Conservation (phyloP, 2,329 filamentous ascomycete genomes). For the Coleophoma cylindrospora region DNA sequence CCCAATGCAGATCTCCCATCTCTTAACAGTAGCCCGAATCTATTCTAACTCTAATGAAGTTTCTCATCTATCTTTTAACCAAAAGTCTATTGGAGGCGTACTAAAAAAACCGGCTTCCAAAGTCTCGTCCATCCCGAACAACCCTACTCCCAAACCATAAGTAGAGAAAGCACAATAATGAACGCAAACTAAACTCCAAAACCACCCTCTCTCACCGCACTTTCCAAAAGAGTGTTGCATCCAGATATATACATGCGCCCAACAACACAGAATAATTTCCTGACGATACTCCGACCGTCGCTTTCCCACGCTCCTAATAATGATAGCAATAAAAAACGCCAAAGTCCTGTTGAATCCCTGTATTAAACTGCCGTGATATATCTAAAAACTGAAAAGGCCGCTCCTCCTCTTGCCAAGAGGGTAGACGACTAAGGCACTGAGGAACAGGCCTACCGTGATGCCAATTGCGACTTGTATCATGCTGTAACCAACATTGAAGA, state of each 20-base stretch:
- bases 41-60: no score
- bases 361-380: background rate
- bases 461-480: conserved; percentile 37
- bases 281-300: no score
- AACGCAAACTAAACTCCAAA: no score
- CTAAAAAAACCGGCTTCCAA: no score
- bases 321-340: background rate
- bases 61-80: no score
- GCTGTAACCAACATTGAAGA: conserved; percentile 32
- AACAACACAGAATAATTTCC: no score
- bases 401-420: conserved; percentile 34
- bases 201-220: background rate
- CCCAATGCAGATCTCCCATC: no score
- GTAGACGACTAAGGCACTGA: conserved; percentile 33
- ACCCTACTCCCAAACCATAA: no score
- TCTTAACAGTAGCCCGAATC: no score
- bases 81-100: no score
- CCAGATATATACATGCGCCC: background rate
- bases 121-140: no score
- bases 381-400: conserved; percentile 34
- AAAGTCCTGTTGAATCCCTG: background rate
- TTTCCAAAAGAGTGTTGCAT: background rate
- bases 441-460: conserved; percentile 35
- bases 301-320: background rate
- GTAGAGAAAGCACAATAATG: no score